Conservation (phyloP, 2,329 filamentous ascomycete genomes). For the Xylariaceae sp. region DNA sequence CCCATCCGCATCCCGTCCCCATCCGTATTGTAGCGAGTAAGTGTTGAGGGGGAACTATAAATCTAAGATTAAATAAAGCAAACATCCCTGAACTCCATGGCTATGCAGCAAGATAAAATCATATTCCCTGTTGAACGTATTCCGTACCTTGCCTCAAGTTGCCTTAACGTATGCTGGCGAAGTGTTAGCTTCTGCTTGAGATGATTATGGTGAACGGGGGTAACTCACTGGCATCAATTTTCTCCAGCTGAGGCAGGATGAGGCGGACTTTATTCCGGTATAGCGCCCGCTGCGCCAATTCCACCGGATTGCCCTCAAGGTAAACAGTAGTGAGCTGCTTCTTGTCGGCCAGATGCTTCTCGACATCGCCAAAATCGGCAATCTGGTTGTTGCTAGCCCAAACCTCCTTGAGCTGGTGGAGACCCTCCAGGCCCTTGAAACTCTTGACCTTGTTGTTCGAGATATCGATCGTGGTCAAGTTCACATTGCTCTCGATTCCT, state of each 20-base stretch:
- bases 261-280: constrained; percentile 92
- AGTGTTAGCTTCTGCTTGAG: neutral
- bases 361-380: constrained; percentile 73
- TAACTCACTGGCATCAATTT: constrained; percentile 95
- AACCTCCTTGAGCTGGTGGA: constrained; percentile 75
- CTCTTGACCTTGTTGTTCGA: constrained; percentile 79
- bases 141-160: constrained; percentile 12
- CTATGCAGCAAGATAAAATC: constrained; percentile 26
- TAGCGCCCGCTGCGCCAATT: constrained; percentile 69
- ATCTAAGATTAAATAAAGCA: neutral
- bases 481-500: constrained; percentile 62
- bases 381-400: constrained; percentile 92
- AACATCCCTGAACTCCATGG: constrained; percentile 28
- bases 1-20: neutral
- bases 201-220: neutral
- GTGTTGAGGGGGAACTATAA: neutral
- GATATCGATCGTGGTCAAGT: constrained; percentile 77
- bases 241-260: constrained; percentile 77
- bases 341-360: constrained; percentile 73
- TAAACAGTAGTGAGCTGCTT: constrained; percentile 81
- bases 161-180: constrained; percentile 25
- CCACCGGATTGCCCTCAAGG: constrained; percentile 90
- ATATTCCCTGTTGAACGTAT: neutral
- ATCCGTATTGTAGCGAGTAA: neutral
- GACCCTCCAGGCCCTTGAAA: constrained; percentile 63